These are phyloP conservation scores for Neofusicoccum parvum DNA, from an alignment of 2,329 filamentous ascomycete genomes.

Conservation along the genomic window DNA sequence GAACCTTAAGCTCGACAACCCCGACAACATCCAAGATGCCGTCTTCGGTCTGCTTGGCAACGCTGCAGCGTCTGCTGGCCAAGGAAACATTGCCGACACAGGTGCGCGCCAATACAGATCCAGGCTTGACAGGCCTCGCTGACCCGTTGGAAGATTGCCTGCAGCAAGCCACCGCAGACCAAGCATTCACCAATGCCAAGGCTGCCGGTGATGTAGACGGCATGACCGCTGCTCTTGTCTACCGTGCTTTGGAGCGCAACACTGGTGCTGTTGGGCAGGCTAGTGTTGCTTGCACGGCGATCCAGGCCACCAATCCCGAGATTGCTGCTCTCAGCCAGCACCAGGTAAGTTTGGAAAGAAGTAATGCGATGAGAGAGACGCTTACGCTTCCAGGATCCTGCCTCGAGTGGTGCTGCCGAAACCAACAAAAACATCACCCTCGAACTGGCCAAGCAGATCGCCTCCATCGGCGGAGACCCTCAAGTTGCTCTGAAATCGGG, in stretches of 20 bases:
- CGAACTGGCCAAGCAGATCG: slow-evolving; percentile 62
- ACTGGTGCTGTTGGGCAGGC: slow-evolving; percentile 59
- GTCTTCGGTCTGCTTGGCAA: slow-evolving; percentile 58
- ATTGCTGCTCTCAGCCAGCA: slow-evolving; percentile 66
- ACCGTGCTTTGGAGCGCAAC: slow-evolving; percentile 61
- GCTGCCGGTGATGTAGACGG: slow-evolving; percentile 54
- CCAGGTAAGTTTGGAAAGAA: slow-evolving; percentile 41
- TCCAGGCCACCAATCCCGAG: slow-evolving; percentile 63
- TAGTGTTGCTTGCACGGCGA: slow-evolving; percentile 60
- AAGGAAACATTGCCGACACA: slow-evolving; percentile 52
- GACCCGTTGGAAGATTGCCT: slow-evolving; percentile 51
- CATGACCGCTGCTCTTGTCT: slow-evolving; percentile 58
- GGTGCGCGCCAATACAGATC: slow-evolving; percentile 26
- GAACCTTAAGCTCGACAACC: slow-evolving; percentile 51
- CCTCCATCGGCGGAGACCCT: slow-evolving; percentile 64
- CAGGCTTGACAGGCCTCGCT: slow-evolving; percentile 8
- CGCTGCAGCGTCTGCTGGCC: slow-evolving; percentile 51
- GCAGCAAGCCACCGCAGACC: slow-evolving; percentile 60
- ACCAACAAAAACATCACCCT: slow-evolving; percentile 65
- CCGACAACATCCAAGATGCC: slow-evolving; percentile 50
- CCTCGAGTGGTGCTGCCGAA: slow-evolving; percentile 57
- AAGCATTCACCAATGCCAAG: slow-evolving; percentile 64
- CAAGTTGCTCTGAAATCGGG: slow-evolving; percentile 62
- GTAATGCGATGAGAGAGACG: too few relatives aligned
- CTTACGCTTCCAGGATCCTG: slow-evolving; percentile 53